Conservation (phyloP, 2,329 filamentous ascomycete genomes). For the Niveomyces coronatus region DNA sequence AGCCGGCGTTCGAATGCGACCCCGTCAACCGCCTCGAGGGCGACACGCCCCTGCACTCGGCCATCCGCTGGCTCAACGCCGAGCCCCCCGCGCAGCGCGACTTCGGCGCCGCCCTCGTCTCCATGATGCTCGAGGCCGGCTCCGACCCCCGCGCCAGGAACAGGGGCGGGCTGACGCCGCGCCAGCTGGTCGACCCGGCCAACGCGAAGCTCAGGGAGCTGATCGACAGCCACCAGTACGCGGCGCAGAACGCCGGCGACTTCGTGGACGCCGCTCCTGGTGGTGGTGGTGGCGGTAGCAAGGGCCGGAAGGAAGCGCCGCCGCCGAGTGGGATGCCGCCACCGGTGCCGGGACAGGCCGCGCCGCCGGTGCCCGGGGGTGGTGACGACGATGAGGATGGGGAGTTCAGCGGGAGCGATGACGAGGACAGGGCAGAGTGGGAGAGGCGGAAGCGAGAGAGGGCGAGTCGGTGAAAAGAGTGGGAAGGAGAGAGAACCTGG, state of each 20-base stretch:
- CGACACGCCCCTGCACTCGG: conserved; percentile 72
- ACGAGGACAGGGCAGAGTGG: conserved; percentile 53
- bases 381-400: conserved; percentile 40
- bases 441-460: conserved; percentile 40
- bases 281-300: conserved; percentile 14
- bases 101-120: conserved; percentile 56
- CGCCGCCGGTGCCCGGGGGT: not conserved
- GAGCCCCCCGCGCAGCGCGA: conserved; percentile 53
- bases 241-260: conserved; percentile 46
- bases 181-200: conserved; percentile 62
- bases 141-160: conserved; percentile 49
- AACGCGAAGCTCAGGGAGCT: conserved; percentile 52
- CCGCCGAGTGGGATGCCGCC: conserved; percentile 13
- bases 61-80: conserved; percentile 65
- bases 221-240: conserved; percentile 63
- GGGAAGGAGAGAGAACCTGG: no score
- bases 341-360: conserved; percentile 11
- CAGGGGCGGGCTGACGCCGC: conserved; percentile 60
- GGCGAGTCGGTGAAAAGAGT: conserved; percentile 15
- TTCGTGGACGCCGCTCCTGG: conserved; percentile 39
- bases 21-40: conserved; percentile 58
- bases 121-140: conserved; percentile 77
- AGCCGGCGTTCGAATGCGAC: conserved; percentile 78
- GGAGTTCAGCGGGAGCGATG: conserved; percentile 54
- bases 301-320: conserved; percentile 11